Evolutionary conservation across 75 land plant genomes (phyloP), one percentile per base, ranked within the genome.

Genomic region (Cryptomeria japonica): DNA sequence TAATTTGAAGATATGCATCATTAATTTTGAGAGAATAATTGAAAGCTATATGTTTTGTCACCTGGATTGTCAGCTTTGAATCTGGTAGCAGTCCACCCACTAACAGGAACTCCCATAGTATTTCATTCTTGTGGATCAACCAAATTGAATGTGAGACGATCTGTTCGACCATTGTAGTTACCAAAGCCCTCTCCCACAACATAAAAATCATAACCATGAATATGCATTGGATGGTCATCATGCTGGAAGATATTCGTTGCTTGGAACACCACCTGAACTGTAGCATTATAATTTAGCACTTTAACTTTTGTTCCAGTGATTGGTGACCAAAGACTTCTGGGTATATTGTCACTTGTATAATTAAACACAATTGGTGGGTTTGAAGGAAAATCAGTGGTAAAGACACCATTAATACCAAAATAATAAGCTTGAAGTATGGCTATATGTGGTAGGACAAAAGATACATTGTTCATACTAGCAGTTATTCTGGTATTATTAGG

Each of bases 31-130:
- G 0, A 64, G 1, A 64, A 64, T 1, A 2, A 64, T 25, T 64
- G 14, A 64, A 80, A 36, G 22, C 39, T 22, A 39, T 32, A 49
- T 42, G 56, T n/a, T 73, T 18, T 41, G 11, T 28, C 38, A 94
- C 96, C 96, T 86, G 96, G 96, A 51, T 95, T 95, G 79, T 93
- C 93, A 9, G 94, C 96, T 22, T 85, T 83, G 86, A 93, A 95
- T 3, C 96, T 89, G 47, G 93, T 86, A 18, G 94, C 96, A 38
- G 90, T 91, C 96, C 94, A 95, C 0, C 96, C 96, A 1, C 90
- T 92, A 0, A 86, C 85, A 0, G 96, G 96, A 38, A 93, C 91
- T 3, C 89, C 93, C 37, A 90, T 84, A 1, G 96, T 95, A 88
- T 92, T 93, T 55, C 94, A 87, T 89, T 91, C 89, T 11, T 91